Conservation (phyloP, 768 basidiomycete genomes). For the Pseudohyphozyma bogoriensis region DNA sequence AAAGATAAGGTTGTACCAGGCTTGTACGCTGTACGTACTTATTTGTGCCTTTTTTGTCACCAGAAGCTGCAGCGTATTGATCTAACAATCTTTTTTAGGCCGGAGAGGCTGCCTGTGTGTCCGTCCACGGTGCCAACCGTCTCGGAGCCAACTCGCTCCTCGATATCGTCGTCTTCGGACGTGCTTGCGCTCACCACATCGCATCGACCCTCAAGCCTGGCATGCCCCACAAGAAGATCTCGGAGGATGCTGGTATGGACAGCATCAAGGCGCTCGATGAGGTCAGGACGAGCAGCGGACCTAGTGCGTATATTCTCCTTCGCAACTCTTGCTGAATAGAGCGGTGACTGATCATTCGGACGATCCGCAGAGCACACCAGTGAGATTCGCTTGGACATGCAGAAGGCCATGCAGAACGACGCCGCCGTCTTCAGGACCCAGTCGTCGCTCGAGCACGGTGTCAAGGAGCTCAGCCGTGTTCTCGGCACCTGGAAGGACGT, state of each 20-base stretch:
- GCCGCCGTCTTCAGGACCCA: slow-evolving; percentile 83
- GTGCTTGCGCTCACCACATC: slow-evolving; percentile 98
- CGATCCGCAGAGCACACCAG: slow-evolving; percentile 84
- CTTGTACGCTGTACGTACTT: slow-evolving; percentile 73
- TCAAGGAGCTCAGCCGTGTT: slow-evolving; percentile 69
- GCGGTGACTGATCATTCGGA: too few relatives aligned
- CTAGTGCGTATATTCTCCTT: too few relatives aligned
- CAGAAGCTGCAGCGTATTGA: too few relatives aligned
- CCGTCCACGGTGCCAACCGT: slow-evolving; percentile 98
- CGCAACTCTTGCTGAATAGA: too few relatives aligned
- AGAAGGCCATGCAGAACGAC: slow-evolving; percentile 56
- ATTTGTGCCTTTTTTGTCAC: too few relatives aligned
- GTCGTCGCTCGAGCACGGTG: slow-evolving; percentile 79
- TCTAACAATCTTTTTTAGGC: slow-evolving; percentile 42
- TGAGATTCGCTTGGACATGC: slow-evolving; percentile 81
- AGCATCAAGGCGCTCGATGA: slow-evolving; percentile 81
- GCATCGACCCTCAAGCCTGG: slow-evolving; percentile 79
- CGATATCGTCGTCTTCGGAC: slow-evolving; percentile 98
- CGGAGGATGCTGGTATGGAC: slow-evolving; percentile 71
- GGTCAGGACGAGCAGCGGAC: slow-evolving; percentile 70
- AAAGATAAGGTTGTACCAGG: slow-evolving; percentile 92
- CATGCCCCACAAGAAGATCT: slow-evolving; percentile 77
- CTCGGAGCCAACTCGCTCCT: slow-evolving; percentile 97
- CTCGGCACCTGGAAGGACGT: slow-evolving; percentile 84
- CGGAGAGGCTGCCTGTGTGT: slow-evolving; percentile 97